Base-by-base conservation (phyloP, 1,284 basidiomycete genomes). In the Irpex sp. region DNA sequence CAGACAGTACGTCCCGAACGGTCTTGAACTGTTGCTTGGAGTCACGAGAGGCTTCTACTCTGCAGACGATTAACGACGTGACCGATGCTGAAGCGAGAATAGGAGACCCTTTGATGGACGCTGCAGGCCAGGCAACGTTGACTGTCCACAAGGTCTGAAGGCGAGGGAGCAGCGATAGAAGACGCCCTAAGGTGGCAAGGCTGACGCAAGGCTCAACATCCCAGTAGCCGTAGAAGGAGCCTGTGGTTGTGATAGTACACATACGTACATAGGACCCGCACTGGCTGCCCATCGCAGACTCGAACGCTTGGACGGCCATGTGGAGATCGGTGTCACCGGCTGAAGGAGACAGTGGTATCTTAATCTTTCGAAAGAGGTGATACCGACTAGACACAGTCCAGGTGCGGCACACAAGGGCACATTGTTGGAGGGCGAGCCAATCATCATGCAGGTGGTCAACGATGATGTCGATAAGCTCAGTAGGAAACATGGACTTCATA, bases 381-480 rank as follows among this genome's bases (percentile, higher is more conserved):
- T 37, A 61, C n/a, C 60, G 63, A 19, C 55, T 53, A 21, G 59
- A 61, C 15, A 58, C 51, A 21, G 39, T 15, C 59, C 59, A 64
- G 9, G 63, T 58, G 7, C 47, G 56, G 13, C 59, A 64, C 26
- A 64, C 63, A 21, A 61, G 55, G n/a, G 63, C 53, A 47, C 63
- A 64, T 7, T 36, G 17, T 4, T 6, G 19, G 26, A 64, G 59
- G 21, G 58, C 43, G 4, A 13, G 9, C 43, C 57, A 43, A 49
- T 64, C 63, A 50, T 61, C 63, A 35, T 64, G 59, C 19, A 64
- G 59, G 49, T 61, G 59, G 57, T 61, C 63, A 36, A 61, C 53
- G 50, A 64, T 59, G 13, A 61, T 60, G 53, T 64, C 63, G 19
- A 61, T 33, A 33, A 64, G 47, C 47, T 64, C 63, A 17, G 53